Evolutionary conservation across 2,329 filamentous ascomycete genomes (phyloP).

Genomic region (Paraphaeosphaeria sporulosa): DNA sequence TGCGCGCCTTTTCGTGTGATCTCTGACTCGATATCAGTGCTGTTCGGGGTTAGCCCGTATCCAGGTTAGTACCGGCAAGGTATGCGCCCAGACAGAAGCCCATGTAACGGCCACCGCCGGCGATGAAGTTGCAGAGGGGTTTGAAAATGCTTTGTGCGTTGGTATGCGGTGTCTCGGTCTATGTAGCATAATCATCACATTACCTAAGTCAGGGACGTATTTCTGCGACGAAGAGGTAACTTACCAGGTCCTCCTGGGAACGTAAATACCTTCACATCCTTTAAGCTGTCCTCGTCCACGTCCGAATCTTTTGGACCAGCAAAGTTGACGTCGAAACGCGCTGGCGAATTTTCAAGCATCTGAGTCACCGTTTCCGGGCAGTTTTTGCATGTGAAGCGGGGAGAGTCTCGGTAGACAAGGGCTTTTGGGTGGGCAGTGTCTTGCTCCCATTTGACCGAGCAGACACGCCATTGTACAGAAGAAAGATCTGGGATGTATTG

Average conservation of each 20-base stretch:
- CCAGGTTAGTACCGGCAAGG: too few relatives aligned
- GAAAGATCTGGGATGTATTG: background rate
- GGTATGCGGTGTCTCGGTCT: background rate
- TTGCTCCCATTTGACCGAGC: background rate
- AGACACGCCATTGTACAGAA: background rate
- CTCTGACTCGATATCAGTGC: background rate
- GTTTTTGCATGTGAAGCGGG: background rate
- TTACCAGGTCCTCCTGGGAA: background rate
- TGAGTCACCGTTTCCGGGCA: background rate
- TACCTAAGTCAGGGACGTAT: background rate
- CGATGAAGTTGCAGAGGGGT: background rate
- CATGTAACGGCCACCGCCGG: background rate
- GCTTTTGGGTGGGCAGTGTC: background rate
- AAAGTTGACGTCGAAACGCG: background rate
- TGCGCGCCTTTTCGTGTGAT: background rate
- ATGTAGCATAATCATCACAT: too few relatives aligned
- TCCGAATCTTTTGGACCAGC: background rate
- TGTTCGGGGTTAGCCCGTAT: too few relatives aligned
- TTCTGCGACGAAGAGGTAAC: background rate
- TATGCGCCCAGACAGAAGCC: too few relatives aligned
- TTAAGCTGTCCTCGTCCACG: background rate
- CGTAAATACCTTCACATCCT: background rate
- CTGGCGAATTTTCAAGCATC: background rate
- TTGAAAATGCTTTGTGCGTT: background rate
- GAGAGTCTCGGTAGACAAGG: background rate